Base-by-base conservation (phyloP, 768 basidiomycete genomes). In the Tremella yokohamensis region DNA sequence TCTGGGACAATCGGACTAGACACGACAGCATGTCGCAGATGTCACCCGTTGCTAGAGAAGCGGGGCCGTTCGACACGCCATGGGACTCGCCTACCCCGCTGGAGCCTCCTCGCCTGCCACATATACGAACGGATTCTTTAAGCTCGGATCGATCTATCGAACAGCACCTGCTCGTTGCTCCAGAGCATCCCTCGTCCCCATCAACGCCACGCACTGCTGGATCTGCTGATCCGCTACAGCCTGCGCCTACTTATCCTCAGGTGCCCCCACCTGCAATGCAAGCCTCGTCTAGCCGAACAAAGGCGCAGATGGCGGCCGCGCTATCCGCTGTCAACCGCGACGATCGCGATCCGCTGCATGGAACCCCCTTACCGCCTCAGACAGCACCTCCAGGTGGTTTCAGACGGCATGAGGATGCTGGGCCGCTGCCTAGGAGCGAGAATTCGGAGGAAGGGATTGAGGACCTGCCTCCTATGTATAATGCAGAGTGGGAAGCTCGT, bases 401-500 rank as follows among this genome's bases (percentile, higher is more conserved):
- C 50, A 55, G 61, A 38, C 40, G 60, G 29, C 68, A 72, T 44
- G 65, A 69, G 50, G 70, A 72, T 62, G 70, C 70, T 1, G 70
- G 70, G 15, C 51, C 37, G 51, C 49, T 63, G 8, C 52, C 20
- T 12, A 25, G 22, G 12, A 19, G 38, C 25, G 22, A 12, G n/a
- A 19, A 16, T 7, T n/a, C 19, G 18, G 60, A 49, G n/a, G 48
- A 39, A 19, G 58, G 57, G 15, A 60, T 68, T 3, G 70, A 69
- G 49, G 68, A 72, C 48, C 57, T 72, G 11, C 70, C 70, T 19
- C 70, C 70, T 13, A 40, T 72, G 60, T 72, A 72, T 56, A 44
- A 49, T 11, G 52, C 65, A 12, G 60, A 67, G 29, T 72, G 70
- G 70, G 63, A 67, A 44, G 20, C 54, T 52, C n/a, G 42, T 34